Conservation (phyloP, 1,284 basidiomycete species). For the Fomitopsis schrenkii region DNA sequence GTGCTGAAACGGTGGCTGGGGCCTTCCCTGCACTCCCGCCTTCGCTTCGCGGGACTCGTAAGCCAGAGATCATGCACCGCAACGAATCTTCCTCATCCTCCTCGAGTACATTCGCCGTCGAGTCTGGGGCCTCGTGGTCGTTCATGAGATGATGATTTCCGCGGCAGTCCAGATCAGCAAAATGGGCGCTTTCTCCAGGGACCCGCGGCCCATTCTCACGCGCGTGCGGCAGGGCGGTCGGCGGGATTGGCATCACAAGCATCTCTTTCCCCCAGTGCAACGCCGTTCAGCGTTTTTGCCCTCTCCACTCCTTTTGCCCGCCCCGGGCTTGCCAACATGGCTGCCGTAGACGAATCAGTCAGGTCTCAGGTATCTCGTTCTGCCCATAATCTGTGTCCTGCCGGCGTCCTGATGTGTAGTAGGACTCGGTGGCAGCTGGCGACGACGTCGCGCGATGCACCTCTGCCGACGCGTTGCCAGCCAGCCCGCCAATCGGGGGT, state of each 20-base stretch:
- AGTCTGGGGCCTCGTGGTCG: neutral
- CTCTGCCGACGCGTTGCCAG: neutral
- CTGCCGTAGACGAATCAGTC: constrained; percentile 1
- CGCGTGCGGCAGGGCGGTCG: neutral
- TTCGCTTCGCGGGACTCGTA: neutral
- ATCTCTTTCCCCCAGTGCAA: neutral
- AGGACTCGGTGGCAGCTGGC: neutral
- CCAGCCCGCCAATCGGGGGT: neutral
- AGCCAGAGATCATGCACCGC: neutral
- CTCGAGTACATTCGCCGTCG: neutral
- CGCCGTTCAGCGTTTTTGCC: neutral
- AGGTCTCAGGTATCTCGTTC: neutral
- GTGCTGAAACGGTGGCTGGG: neutral
- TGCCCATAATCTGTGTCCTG: neutral
- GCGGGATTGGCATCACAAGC: constrained; percentile 3
- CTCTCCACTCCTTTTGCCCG: constrained; percentile 2
- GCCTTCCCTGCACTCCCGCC: neutral
- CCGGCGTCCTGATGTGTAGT: neutral
- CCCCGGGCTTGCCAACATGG: constrained; percentile 5
- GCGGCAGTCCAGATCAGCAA: neutral
- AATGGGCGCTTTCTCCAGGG: constrained; percentile 4
- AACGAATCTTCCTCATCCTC: neutral
- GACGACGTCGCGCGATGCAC: neutral
- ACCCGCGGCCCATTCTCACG: constrained; percentile 4
- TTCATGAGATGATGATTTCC: neutral